Percentiles rank a stretch among this genome's conserved stretches.
phyloP scores from a whole-genome alignment of 176 grass and related monocot genomes.

The Ampelocalamus luodianensis region DNA sequence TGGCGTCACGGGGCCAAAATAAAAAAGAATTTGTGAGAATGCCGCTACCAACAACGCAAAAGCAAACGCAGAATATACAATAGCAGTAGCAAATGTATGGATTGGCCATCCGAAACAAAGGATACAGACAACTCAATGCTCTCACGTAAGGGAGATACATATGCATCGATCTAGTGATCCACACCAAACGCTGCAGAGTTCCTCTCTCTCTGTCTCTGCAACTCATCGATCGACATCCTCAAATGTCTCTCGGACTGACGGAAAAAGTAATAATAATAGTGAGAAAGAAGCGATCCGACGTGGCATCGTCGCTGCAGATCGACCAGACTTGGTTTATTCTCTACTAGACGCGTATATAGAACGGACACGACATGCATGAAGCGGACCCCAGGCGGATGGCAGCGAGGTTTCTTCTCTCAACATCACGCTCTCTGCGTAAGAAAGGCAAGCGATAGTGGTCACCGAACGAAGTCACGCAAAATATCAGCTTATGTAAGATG shows the following conservation, averaged over 20 bases:
- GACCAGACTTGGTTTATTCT: slow-evolving; percentile 27
- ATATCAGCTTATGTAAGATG: not conserved
- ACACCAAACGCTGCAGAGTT: not conserved
- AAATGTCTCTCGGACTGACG: not conserved
- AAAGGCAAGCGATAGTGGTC: not conserved
- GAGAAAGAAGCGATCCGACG: not conserved
- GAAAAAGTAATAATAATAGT: not conserved
- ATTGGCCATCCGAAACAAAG: slow-evolving; percentile 22
- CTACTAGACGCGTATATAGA: not conserved
- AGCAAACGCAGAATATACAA: not conserved
- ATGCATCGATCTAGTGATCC: not conserved
- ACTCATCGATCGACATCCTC: not conserved
- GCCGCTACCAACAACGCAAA: not conserved
- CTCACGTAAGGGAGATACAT: not conserved
- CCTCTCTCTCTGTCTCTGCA: not conserved
- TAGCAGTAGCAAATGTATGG: not conserved
- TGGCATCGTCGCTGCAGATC: not conserved
- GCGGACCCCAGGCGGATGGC: not conserved
- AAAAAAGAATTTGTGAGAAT: not conserved
- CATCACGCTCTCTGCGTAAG: not conserved
- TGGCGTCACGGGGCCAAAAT: no score
- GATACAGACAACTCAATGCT: not conserved
- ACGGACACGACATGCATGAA: not conserved
- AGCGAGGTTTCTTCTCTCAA: not conserved
- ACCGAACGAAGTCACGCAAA: not conserved